A percentile compares a stretch with the other conserved stretches of the same genome.
phyloP scores from a whole-genome alignment of 2,329 filamentous ascomycete genomes.

The Alternaria burnsii region DNA sequence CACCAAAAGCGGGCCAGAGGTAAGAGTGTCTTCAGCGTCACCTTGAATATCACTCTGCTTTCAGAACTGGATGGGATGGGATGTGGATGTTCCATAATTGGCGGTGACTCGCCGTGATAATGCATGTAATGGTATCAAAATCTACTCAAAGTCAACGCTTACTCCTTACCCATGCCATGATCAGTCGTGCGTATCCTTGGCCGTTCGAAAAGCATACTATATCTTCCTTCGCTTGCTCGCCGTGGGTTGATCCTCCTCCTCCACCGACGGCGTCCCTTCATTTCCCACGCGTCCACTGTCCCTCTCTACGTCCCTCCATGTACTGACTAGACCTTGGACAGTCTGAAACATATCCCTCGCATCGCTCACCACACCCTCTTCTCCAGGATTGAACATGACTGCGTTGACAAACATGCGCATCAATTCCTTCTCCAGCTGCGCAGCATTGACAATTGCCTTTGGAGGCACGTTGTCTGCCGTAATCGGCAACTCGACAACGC shows the following conservation, averaged over 20 bases:
- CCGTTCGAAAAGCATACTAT: conserved; percentile 22
- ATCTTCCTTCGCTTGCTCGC: conserved; percentile 44
- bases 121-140: neutral
- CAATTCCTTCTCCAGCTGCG: conserved; percentile 90
- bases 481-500: conserved; percentile 63
- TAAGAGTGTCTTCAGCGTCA: neutral
- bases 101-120: neutral
- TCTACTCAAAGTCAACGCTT: neutral
- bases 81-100: neutral
- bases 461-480: conserved; percentile 83
- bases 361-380: conserved; percentile 87
- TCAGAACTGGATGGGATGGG: neutral
- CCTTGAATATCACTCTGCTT: neutral
- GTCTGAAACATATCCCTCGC: conserved; percentile 89
- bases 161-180: neutral
- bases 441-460: conserved; percentile 89
- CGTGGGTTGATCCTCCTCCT: conserved; percentile 35
- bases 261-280: conserved; percentile 41
- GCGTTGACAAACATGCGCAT: conserved; percentile 98
- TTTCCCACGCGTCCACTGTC: conserved; percentile 35
- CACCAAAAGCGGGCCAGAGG: neutral
- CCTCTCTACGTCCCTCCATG: conserved; percentile 76
- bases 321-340: conserved; percentile 79
- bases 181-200: neutral
- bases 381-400: conserved; percentile 97